phyloP scores from a whole-genome alignment of 1,139 yeast species.

The Yamadazyma mexicana region DNA sequence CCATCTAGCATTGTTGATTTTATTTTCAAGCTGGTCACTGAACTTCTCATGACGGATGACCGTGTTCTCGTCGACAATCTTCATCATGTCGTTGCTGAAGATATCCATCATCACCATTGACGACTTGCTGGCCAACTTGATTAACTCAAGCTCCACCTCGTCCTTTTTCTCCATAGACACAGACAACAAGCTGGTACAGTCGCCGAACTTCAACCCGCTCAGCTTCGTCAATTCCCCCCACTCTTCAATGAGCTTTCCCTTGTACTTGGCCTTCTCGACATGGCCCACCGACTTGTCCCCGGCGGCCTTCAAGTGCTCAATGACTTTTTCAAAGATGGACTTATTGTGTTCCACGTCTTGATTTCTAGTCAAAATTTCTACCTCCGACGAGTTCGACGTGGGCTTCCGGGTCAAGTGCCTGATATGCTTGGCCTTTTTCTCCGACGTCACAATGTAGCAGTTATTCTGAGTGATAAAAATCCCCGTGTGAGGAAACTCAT shows the following conservation, averaged over 20 bases:
- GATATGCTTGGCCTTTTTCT: conserved; percentile 84
- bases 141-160: conserved; percentile 66
- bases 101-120: conserved; percentile 79
- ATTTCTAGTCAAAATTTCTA: conserved; percentile 74
- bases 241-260: conserved; percentile 81
- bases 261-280: conserved; percentile 69
- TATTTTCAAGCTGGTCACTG: conserved; percentile 75
- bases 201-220: conserved; percentile 47
- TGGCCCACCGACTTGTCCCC: conserved; percentile 59
- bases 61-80: conserved; percentile 81
- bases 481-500: conserved; percentile 91
- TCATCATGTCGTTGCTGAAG: conserved; percentile 87
- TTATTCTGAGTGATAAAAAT: conserved; percentile 63
- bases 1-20: conserved; percentile 76
- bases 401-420: conserved; percentile 48
- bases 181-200: conserved; percentile 55
- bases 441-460: conserved; percentile 71
- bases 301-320: conserved; percentile 46
- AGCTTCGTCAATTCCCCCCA: conserved; percentile 57
- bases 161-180: conserved; percentile 73
- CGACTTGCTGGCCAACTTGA: conserved; percentile 74
- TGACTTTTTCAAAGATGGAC: conserved; percentile 60
- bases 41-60: conserved; percentile 72
- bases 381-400: conserved; percentile 39
- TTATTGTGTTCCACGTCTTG: conserved; percentile 80